phyloP scores from a whole-genome alignment of 179 eudicot genomes.

The Spinacia oleracea region DNA sequence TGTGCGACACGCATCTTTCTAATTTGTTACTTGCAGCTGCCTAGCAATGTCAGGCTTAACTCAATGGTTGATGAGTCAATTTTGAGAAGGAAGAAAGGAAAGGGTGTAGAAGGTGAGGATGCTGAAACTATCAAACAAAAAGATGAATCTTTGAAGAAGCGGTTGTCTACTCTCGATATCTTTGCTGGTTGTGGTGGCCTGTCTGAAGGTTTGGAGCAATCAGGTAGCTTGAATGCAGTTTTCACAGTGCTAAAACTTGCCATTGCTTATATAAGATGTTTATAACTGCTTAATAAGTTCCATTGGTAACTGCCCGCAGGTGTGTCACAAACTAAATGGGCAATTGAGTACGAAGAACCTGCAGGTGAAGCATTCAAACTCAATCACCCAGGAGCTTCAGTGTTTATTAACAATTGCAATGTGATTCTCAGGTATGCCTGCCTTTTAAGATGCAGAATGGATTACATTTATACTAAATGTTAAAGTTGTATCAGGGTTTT shows the following conservation, averaged over 20 bases:
- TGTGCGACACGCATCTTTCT: no score
- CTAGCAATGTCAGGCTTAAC: no score
- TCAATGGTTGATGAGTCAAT: constrained; percentile 48
- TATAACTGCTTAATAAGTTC: no score
- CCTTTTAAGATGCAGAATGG: no score
- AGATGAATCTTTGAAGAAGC: constrained; percentile 26
- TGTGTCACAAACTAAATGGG: constrained; percentile 85
- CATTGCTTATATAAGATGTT: no score
- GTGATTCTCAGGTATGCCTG: constrained; percentile 70
- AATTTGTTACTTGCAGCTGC: no score
- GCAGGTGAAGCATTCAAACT: constrained; percentile 91
- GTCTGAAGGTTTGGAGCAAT: constrained; percentile 83
- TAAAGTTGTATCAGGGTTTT: no score
- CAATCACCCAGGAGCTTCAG: constrained; percentile 75
- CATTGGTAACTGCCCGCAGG: constrained; percentile 53
- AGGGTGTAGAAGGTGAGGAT: constrained; percentile 57
- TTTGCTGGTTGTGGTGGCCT: constrained; percentile 99
- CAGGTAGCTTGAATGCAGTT: constrained; percentile 60
- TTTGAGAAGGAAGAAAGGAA: constrained; percentile 74
- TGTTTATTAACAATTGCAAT: constrained; percentile 84
- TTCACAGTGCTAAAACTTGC: no score
- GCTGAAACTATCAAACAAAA: no score
- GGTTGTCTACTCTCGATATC: constrained; percentile 77
- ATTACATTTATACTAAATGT: no score
- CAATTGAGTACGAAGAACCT: constrained; percentile 94